phyloP scores from a whole-genome alignment of 139 green algal genomes.

The Parachlorella kessleri region DNA sequence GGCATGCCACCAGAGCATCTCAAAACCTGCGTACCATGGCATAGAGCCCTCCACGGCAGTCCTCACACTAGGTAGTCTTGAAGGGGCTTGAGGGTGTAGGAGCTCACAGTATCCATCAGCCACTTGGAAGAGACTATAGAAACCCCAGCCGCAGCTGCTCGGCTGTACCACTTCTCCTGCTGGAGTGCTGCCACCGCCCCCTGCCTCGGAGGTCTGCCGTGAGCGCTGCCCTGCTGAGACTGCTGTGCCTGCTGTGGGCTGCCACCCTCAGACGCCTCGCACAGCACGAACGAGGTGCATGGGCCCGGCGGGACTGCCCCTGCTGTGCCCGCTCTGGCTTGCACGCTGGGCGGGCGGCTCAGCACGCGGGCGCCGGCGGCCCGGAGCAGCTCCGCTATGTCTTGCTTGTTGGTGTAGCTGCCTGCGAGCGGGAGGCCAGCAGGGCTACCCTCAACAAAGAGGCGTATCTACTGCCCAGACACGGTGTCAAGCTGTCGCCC shows the following conservation, averaged over 20 bases:
- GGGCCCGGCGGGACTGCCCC: too few species aligned
- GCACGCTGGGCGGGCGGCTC: background rate
- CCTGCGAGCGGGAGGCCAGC: constrained; percentile 1
- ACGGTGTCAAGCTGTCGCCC: background rate
- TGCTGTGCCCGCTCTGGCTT: background rate
- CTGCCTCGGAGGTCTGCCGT: background rate
- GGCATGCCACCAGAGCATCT: too few species aligned
- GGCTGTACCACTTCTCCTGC: constrained; percentile 26
- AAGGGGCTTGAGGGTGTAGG: constrained; percentile 11
- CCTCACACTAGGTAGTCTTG: background rate
- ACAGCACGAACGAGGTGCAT: constrained; percentile 24
- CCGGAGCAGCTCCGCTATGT: constrained; percentile 16
- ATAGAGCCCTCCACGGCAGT: too few species aligned
- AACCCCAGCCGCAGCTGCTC: constrained; percentile 22
- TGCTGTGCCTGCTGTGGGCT: background rate
- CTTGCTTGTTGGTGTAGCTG: background rate
- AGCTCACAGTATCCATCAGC: constrained; percentile 22
- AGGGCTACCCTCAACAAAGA: background rate
- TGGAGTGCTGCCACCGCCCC: background rate
- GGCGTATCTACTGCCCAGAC: background rate
- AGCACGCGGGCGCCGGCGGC: constrained; percentile 20
- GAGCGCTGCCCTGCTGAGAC: background rate
- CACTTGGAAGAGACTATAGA: constrained; percentile 31
- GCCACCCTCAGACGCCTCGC: background rate
- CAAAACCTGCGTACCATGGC: too few species aligned